Evolutionary conservation across 768 basidiomycete genomes (phyloP).

Genomic region (Lentinula detonsa): DNA sequence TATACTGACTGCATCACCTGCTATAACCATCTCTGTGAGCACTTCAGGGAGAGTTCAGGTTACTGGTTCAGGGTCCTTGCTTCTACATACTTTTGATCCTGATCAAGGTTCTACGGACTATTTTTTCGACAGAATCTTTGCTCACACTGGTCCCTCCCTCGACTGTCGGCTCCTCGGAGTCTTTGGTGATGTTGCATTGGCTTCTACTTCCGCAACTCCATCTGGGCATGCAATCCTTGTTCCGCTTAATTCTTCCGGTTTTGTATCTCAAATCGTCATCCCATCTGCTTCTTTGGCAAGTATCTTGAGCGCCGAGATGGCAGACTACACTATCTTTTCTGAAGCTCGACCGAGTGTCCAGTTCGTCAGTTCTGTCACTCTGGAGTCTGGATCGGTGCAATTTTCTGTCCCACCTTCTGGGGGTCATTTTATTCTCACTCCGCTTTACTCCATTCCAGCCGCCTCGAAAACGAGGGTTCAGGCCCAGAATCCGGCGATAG

Average conservation of each 20-base stretch:
- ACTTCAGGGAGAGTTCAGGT: constrained; percentile 17
- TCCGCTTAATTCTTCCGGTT: constrained; percentile 7
- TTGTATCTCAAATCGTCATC: background rate
- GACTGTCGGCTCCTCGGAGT: background rate
- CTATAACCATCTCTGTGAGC: constrained; percentile 19
- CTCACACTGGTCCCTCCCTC: constrained; percentile 5
- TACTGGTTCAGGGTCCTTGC: constrained; percentile 23
- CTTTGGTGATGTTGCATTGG: constrained; percentile 4
- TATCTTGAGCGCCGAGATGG: constrained; percentile 7
- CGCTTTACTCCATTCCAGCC: constrained; percentile 17
- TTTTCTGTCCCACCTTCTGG: constrained; percentile 19
- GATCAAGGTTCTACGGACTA: constrained; percentile 6
- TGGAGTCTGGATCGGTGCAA: constrained; percentile 11
- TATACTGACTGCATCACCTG: constrained; percentile 23
- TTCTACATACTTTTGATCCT: constrained; percentile 18
- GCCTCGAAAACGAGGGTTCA: constrained; percentile 4
- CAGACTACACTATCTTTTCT: constrained; percentile 14
- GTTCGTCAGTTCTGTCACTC: constrained; percentile 11
- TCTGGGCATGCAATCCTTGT: constrained; percentile 8
- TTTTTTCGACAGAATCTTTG: constrained; percentile 12
- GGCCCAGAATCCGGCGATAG: background rate
- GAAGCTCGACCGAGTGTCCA: constrained; percentile 7
- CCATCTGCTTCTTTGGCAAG: constrained; percentile 1
- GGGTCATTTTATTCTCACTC: constrained; percentile 22
- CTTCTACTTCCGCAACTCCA: constrained; percentile 5